phyloP scores from a whole-genome alignment of 257 asterid genomes.

The Mentha longifolia region DNA sequence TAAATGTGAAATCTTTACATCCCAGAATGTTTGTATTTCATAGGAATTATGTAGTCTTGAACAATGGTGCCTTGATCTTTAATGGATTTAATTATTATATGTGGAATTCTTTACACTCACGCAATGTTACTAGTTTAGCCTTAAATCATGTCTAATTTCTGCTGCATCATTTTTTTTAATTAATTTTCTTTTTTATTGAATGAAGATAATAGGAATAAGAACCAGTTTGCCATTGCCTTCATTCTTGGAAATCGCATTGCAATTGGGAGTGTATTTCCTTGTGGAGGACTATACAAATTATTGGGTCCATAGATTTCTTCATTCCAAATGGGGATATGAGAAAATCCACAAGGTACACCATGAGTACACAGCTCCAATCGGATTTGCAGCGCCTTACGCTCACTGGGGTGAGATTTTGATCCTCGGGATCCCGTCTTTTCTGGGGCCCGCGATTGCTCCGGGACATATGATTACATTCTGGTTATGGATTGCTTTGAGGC shows the following conservation, averaged over 20 bases:
- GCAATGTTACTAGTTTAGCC: background rate
- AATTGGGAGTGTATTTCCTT: constrained; percentile 74
- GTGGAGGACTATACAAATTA: constrained; percentile 93
- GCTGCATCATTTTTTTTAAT: background rate
- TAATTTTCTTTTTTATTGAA: constrained; percentile 8
- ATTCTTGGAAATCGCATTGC: constrained; percentile 69
- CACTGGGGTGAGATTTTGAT: constrained; percentile 97
- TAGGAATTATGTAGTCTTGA: background rate
- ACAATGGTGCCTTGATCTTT: background rate
- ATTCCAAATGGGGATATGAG: constrained; percentile 96
- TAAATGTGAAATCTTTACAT: background rate
- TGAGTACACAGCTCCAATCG: constrained; percentile 93
- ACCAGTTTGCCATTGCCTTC: constrained; percentile 95
- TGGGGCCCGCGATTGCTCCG: constrained; percentile 91
- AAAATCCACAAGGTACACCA: constrained; percentile 97
- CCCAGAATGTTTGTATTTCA: background rate
- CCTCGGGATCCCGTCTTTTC: constrained; percentile 94
- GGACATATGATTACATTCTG: constrained; percentile 97
- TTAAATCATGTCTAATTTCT: background rate
- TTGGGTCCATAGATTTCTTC: constrained; percentile 94
- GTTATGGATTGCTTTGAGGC: constrained; percentile 95
- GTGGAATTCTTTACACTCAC: background rate
- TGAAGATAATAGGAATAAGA: constrained; percentile 82
- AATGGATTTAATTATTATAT: constrained; percentile 25
- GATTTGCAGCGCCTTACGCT: constrained; percentile 95